Base-by-base conservation (phyloP, 2,329 filamentous ascomycete species). In the Trichoderma guizhouense region DNA sequence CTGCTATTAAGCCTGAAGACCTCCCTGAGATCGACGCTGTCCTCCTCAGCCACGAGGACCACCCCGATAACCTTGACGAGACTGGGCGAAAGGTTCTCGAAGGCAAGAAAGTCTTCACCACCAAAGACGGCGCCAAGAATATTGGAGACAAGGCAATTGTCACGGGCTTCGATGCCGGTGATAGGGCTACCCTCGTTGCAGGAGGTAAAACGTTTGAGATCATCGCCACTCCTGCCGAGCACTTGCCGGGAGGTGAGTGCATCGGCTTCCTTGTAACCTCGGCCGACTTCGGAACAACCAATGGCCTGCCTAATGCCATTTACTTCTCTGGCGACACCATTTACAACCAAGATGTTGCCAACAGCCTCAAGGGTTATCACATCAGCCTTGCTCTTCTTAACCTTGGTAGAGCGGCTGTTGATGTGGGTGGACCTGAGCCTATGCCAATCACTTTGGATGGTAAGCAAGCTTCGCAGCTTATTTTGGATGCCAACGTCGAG, bases 291-390 rank as follows among this genome's bases (percentile, higher is more conserved):
- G 84, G 84, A 2, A 68, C 73, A 9, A 73, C 75, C 5, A 76
- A 81, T 5, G 82, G 82, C 0, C 74, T 74, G 0, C 84, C 82
- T 0, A 86, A 86, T 70, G 85, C 80, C 2, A 81, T 86, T 8
- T 87, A 83, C 72, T 84, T 87, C 75, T 82, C 84, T 0, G 84
- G 85, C 0, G 85, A 87, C 71, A 87, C 84, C 0, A 80, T 86
- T 5, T 85, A 86, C 69, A 75, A 85, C 0, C 77, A 81, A 2
- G 83, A 86, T 73, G 77, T 84, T 5, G 71, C 75, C 1, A 60
- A 73, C 7, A 82, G 85, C 43, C 70, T 75, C 1, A 77, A 81
- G 1, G 73, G 72, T 55, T 85, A 76, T 66, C 80, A 84, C 65
- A 72, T 85, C 11, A 73, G 75, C 6, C 79, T 79, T 8, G 83